Percentiles rank a stretch among this genome's conserved stretches.
Conservation (phyloP, 2,329 filamentous ascomycete genomes). For the Trichoderma oligosporum region DNA sequence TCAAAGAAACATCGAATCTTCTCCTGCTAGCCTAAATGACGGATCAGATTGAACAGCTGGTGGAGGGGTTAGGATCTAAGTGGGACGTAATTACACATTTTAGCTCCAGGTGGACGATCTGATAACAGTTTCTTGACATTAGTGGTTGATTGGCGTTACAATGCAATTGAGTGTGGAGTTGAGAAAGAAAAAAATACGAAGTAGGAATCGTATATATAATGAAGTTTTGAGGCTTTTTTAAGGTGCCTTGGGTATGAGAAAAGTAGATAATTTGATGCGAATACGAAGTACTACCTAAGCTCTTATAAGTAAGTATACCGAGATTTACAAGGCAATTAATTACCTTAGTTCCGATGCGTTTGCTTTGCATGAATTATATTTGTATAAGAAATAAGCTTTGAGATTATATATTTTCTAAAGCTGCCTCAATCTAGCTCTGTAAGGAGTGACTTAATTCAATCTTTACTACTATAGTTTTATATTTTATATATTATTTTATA, state of each 20-base stretch:
- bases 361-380: not conserved
- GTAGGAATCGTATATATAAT: no score
- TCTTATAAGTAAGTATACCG: not conserved
- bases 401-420: no score
- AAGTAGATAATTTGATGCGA: not conserved
- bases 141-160: not conserved
- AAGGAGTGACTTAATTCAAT: no score
- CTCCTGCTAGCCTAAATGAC: not conserved
- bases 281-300: constrained; percentile 5
- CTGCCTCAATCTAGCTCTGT: no score
- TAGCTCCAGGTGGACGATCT: constrained; percentile 5
- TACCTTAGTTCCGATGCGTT: not conserved
- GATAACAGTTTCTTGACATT: constrained; percentile 12
- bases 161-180: not conserved
- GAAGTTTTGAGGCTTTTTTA: no score
- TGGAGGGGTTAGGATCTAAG: not conserved
- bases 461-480: no score
- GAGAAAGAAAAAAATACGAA: not conserved
- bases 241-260: not conserved
- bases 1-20: not conserved
- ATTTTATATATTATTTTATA: no score
- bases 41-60: constrained; percentile 16
- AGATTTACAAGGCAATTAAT: not conserved
- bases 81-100: not conserved
- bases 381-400: no score